phyloP scores from a whole-genome alignment of 1,284 basidiomycete genomes.

The Mycena citricolor region DNA sequence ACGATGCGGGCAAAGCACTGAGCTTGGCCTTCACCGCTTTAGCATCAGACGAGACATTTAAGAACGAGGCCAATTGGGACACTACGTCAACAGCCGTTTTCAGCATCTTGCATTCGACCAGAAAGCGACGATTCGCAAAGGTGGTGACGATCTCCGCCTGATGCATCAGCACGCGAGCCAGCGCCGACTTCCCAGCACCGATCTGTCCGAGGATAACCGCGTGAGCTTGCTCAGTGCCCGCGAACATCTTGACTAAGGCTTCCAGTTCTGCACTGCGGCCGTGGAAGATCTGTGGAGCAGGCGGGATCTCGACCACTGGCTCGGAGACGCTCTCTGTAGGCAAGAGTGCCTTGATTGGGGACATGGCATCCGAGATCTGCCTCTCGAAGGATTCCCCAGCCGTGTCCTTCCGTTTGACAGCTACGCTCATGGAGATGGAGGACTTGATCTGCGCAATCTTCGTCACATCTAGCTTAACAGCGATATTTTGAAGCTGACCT shows the following conservation, averaged over 20 bases:
- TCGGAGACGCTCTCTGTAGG: conserved; percentile 1
- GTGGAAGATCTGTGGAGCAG: conserved; percentile 19
- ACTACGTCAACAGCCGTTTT: conserved; percentile 1
- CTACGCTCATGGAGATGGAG: conserved; percentile 13
- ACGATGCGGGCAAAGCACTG: neutral
- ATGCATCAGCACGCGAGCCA: conserved; percentile 13
- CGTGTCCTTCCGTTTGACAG: conserved; percentile 14
- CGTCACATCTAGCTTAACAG: neutral
- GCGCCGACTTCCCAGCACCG: conserved; percentile 18
- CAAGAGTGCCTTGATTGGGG: conserved; percentile 14
- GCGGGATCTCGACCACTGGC: conserved; percentile 13
- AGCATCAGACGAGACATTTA: conserved; percentile 4
- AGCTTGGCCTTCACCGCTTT: conserved; percentile 9
- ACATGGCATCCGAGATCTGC: conserved; percentile 6
- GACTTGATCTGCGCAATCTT: conserved; percentile 8
- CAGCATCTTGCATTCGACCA: conserved; percentile 11
- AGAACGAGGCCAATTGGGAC: conserved; percentile 8
- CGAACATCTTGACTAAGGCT: conserved; percentile 13
- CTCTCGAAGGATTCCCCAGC: conserved; percentile 15
- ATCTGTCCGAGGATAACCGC: conserved; percentile 18
- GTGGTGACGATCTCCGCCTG: conserved; percentile 8
- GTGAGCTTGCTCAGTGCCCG: conserved; percentile 11
- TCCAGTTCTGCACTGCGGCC: conserved; percentile 18
- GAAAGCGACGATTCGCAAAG: conserved; percentile 11
- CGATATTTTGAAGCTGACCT: conserved; percentile 7